Base-by-base conservation (phyloP, 768 basidiomycete species). In the Psilocybe sp. region DNA sequence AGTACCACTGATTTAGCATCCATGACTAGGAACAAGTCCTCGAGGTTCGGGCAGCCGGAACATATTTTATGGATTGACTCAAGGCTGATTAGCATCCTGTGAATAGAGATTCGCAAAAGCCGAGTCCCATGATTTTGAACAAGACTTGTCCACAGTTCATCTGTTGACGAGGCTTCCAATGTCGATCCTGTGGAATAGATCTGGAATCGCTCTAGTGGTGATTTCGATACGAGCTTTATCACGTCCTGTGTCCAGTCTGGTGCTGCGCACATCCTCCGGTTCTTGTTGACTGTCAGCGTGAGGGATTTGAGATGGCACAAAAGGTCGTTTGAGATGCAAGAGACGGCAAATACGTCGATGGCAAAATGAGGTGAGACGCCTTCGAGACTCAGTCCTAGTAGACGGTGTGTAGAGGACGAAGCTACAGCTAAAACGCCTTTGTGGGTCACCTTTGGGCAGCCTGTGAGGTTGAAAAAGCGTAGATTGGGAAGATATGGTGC, bases 391-490 rank as follows among this genome's bases (percentile, higher is more conserved):
- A 91, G 69, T 1, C 70, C 72, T 4, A 72, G 44, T 7, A 92
- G 69, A 2, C 84, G 81, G 5, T 40, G 63, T 35, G 55, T 52
- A 48, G 73, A 84, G 16, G 62, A 51, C 3, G 71, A 69, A 1
- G 87, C 58, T 12, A 89, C 52, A 2, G 77, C 69, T 61, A 68
- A 75, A 1, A 89, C 65, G 1, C 88, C 85, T 8, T 53, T 53
- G 44, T 89, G 76, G 1, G 85, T 87, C 19, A 90, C 80, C 58
- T 76, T 86, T 2, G 77, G 72, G 60, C 89, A 92, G 15, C 89
- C 89, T 1, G 79, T 75, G 11, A 92, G 64, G 46, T 78, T 71
- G 3, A 92, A 58, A 36, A 80, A 72, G 39, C 84, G 78, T 13
- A 92, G 66, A 6, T 74, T 66, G 8, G 59, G 54, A 28, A 89